Evolutionary conservation across 164 flowering plant genomes (phyloP).

Genomic region (Sedum album): DNA sequence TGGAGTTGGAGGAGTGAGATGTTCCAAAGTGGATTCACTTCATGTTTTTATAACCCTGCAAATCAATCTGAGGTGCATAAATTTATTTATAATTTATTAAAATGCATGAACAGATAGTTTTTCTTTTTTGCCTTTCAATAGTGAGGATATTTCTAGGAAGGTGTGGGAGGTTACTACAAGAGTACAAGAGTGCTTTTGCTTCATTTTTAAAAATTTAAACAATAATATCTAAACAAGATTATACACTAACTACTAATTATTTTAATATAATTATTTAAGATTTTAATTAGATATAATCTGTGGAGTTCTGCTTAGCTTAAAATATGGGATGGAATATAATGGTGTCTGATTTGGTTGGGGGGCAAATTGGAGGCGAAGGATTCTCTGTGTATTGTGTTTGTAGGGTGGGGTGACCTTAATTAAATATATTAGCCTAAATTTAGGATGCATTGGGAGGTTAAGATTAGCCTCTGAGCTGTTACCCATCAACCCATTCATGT

Average conservation of each 20-base stretch:
- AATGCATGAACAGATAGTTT: too few species aligned
- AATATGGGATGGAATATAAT: constrained; percentile 1
- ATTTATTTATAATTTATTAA: too few species aligned
- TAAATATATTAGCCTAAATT: not conserved
- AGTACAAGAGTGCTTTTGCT: too few species aligned
- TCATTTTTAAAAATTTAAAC: too few species aligned
- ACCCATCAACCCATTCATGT: not conserved
- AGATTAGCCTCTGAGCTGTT: constrained; percentile 1
- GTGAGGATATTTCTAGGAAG: too few species aligned
- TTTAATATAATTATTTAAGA: not conserved
- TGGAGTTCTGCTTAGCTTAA: not conserved
- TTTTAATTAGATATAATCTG: not conserved
- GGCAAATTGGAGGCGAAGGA: not conserved
- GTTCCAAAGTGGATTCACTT: not conserved
- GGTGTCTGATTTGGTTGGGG: constrained; percentile 4
- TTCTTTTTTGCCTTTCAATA: too few species aligned
- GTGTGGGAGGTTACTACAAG: too few species aligned
- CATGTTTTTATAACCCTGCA: too few species aligned
- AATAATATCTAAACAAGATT: too few species aligned
- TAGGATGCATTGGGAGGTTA: not conserved
- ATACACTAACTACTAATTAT: not conserved
- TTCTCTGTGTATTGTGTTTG: not conserved
- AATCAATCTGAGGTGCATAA: too few species aligned
- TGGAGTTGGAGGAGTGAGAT: not conserved
- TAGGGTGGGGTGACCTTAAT: constrained; percentile 6